These are phyloP conservation scores for Trypanosoma cruzi DNA, from an alignment of 208 protist genomes.

Conservation along the genomic window DNA sequence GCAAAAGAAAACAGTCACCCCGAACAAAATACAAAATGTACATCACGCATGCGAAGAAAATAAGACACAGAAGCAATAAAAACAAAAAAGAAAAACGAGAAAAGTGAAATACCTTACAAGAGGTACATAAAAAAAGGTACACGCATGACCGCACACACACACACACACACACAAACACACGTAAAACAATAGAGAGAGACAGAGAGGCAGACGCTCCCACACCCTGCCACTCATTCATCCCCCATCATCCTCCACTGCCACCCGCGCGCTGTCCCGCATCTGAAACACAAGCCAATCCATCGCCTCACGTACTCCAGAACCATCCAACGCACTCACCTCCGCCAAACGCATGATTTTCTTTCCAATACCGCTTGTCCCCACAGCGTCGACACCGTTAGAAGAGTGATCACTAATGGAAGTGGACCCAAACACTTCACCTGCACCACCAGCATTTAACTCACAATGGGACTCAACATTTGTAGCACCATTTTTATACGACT, in stretches of 20 bases:
- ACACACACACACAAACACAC: not conserved
- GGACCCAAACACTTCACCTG: not conserved
- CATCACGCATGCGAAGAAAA: too few species aligned
- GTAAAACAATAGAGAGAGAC: too few species aligned
- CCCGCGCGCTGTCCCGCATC: constrained; percentile 36
- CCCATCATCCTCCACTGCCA: not conserved
- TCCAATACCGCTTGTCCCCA: constrained; percentile 67
- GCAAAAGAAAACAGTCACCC: too few species aligned
- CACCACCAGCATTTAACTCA: not conserved
- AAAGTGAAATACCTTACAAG: too few species aligned
- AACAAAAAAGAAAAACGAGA: too few species aligned
- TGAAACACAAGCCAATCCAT: constrained; percentile 83
- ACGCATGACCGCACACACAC: too few species aligned
- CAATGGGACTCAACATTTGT: not conserved
- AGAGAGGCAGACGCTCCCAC: not conserved
- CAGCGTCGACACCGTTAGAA: not conserved
- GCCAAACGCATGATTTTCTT: constrained; percentile 41
- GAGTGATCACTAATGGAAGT: not conserved
- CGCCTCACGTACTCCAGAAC: constrained; percentile 48
- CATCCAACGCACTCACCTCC: constrained; percentile 58
- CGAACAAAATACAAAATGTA: too few species aligned
- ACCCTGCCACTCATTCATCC: constrained; percentile 2
- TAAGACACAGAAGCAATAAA: too few species aligned
- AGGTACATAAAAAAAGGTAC: too few species aligned
- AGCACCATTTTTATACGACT: constrained; percentile 38